phyloP scores from a whole-genome alignment of 352 stramenopile species.

The Elongisporangium senticosum region DNA sequence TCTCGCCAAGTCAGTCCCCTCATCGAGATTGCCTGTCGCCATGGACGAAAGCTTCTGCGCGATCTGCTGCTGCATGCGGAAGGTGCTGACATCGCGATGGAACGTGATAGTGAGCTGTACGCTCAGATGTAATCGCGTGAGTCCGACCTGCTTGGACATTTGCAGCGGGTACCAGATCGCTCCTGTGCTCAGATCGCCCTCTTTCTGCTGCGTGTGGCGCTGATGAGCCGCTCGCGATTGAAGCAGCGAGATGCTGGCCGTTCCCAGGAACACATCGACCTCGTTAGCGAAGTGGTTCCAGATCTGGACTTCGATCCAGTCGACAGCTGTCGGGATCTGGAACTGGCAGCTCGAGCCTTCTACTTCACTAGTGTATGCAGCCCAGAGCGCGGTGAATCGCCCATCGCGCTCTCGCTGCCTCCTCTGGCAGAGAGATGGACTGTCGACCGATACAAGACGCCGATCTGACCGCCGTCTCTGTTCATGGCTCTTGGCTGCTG shows the following conservation, averaged over 20 bases:
- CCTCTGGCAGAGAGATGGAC: neutral
- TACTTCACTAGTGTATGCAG: no score
- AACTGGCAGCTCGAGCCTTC: constrained; percentile 5
- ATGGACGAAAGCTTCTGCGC: neutral
- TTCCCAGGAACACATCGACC: constrained; percentile 50
- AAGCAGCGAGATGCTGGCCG: constrained; percentile 26
- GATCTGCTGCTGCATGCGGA: constrained; percentile 18
- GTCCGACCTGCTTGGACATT: constrained; percentile 9
- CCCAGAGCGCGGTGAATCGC: constrained; percentile 39
- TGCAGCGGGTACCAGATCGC: constrained; percentile 38
- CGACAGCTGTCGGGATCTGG: constrained; percentile 22
- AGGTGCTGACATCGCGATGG: constrained; percentile 17
- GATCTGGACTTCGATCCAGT: constrained; percentile 51
- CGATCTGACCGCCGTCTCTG: constrained; percentile 3
- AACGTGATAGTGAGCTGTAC: constrained; percentile 36
- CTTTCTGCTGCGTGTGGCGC: constrained; percentile 3
- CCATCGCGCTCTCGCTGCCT: constrained; percentile 22
- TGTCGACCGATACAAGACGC: constrained; percentile 1
- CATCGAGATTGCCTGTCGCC: constrained; percentile 3
- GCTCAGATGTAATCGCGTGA: constrained; percentile 18
- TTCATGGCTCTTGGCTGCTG: constrained; percentile 12
- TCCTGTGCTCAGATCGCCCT: constrained; percentile 8
- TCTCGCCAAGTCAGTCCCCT: neutral
- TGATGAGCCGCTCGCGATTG: constrained; percentile 9
- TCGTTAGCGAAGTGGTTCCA: constrained; percentile 59